Evolutionary conservation across 2,329 filamentous ascomycete genomes (phyloP), one percentile per base, ranked within the genome.

Genomic region (Claviceps cyperi): DNA sequence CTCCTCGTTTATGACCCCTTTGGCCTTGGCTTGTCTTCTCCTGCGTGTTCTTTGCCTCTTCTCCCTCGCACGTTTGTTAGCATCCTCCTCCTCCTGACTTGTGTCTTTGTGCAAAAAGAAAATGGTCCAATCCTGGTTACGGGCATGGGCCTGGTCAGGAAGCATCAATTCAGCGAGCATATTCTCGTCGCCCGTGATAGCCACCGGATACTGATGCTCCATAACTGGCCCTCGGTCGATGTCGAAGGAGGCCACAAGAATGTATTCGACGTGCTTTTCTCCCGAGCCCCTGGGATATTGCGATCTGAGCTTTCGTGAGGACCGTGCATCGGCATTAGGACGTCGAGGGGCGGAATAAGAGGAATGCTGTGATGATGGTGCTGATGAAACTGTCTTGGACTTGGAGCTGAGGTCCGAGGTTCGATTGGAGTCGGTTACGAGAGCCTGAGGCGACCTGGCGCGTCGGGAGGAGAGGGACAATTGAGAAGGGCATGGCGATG

Each of bases 81-180:
- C 78, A 32, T 89, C 85, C 53, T 94, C 90, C 51, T 91, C 86
- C 52, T 86, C 83, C 47, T 84, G 81, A 53, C 81, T 90, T 3
- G 83, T 86, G 64, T 98, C 92, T 65, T 97, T 97, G 70, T 98
- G 92, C 51, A 98, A 66, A 64, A 98, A 98, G 71, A 98, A 98
- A 50, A 97, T 95, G 41, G 92, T 98, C 92, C 92, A 98, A 65
- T 98, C 92, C 68, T 97, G 90, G 61, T 86, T 91, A 39, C 92
- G 80, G 53, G 92, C 81, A 68, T 98, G 92, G 21, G 91, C 89
- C 67, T 97, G 91, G 66, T 98, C 92, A 0, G 92, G 92, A 64
- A 98, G 72, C 92, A 98, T 98, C 61, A 98, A 78, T 71, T 98
- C 92, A 6, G 92, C 92, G 62, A 98, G 70, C 90, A 97, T 97